Evolutionary conservation across 768 basidiomycete species (phyloP).

Genomic region (Pholiota microspora): DNA sequence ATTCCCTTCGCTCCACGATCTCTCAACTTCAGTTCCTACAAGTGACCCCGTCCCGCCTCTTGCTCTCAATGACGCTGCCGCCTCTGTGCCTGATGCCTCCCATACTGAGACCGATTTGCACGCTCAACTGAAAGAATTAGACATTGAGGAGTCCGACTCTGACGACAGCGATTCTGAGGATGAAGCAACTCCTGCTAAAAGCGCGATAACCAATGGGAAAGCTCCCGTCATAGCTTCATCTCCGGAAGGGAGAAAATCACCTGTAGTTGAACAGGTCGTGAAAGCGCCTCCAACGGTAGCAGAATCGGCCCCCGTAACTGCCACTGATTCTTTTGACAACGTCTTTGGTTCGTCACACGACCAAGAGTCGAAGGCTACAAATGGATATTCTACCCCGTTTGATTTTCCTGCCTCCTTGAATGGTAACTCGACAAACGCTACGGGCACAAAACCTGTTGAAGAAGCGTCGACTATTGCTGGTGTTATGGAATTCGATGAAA

Average conservation of each 20-base stretch:
- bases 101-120: constrained; percentile 55
- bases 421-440: constrained; percentile 19
- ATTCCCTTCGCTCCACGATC: constrained; percentile 34
- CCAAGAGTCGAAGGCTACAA: constrained; percentile 1
- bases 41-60: constrained; percentile 23
- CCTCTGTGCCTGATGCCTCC: constrained; percentile 19
- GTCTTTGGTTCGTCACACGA: constrained; percentile 20
- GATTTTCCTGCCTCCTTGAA: constrained; percentile 1
- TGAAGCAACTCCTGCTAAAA: constrained; percentile 21
- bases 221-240: not conserved
- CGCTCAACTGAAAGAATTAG: constrained; percentile 55
- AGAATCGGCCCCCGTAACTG: not conserved
- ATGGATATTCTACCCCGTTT: constrained; percentile 8
- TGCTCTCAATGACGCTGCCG: constrained; percentile 7
- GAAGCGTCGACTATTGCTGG: constrained; percentile 33
- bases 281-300: not conserved
- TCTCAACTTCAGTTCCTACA: constrained; percentile 38
- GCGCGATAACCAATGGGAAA: constrained; percentile 14
- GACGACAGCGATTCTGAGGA: constrained; percentile 49
- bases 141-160: constrained; percentile 53
- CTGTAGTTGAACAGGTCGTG: not conserved
- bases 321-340: constrained; percentile 21
- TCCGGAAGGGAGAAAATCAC: not conserved
- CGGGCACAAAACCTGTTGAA: constrained; percentile 19
- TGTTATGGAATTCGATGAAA: constrained; percentile 73